Evolutionary conservation across 345 rosid genomes (phyloP).

Genomic region (Geranium brycei): DNA sequence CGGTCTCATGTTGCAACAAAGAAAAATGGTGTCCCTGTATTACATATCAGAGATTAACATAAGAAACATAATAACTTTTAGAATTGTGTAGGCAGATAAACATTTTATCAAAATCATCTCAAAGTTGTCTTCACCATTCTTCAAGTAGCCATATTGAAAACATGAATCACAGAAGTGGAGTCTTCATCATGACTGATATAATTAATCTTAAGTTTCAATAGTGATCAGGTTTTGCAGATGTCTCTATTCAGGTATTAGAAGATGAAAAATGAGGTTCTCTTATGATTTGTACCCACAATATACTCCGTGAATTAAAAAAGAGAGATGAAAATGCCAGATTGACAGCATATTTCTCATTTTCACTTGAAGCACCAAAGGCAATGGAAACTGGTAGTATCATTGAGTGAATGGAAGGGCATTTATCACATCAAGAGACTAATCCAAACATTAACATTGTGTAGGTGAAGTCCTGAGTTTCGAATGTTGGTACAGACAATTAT

Average conservation of each 20-base stretch:
- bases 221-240: neutral
- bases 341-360: too few relatives aligned
- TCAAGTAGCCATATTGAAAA: neutral
- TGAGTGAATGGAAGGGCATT: neutral
- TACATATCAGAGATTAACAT: neutral
- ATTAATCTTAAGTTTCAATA: neutral
- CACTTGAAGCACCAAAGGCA: neutral
- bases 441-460: neutral
- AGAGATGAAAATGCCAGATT: too few relatives aligned
- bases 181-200: neutral
- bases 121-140: neutral
- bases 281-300: too few relatives aligned
- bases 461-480: too few relatives aligned
- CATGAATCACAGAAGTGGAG: neutral
- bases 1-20: slow-evolving; percentile 68
- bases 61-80: neutral
- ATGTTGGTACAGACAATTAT: too few relatives aligned
- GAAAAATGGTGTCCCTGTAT: slow-evolving; percentile 70
- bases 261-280: too few relatives aligned
- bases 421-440: neutral
- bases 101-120: neutral
- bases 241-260: too few relatives aligned
- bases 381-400: neutral
- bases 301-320: neutral
- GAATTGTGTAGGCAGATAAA: neutral